phyloP scores from a whole-genome alignment of 306 rosid genomes.

The Oxytropis ochrocephala region DNA sequence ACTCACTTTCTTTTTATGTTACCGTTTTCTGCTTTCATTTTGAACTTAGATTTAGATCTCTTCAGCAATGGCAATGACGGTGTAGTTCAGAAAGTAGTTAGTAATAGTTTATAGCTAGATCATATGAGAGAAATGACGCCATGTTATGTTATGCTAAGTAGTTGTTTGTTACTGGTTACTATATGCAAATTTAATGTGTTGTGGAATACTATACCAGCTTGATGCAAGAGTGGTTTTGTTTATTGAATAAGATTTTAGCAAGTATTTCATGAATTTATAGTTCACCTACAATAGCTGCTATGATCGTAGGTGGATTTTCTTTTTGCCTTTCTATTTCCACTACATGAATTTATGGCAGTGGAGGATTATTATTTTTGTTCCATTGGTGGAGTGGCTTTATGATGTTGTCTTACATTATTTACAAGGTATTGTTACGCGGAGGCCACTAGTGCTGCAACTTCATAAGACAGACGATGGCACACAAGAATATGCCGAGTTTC shows the following conservation, averaged over 20 bases:
- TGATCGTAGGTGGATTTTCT: not conserved
- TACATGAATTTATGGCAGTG: not conserved
- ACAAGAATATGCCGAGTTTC: constrained; percentile 92
- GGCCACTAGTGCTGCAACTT: constrained; percentile 94
- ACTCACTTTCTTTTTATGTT: not conserved
- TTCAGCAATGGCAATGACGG: not conserved
- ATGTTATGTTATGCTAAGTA: not conserved
- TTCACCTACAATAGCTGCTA: not conserved
- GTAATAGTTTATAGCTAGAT: not conserved
- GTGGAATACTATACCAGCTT: not conserved
- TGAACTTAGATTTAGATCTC: not conserved
- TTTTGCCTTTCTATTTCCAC: not conserved
- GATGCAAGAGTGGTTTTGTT: not conserved
- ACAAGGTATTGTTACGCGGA: constrained; percentile 89
- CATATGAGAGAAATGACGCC: not conserved
- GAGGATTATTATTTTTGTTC: constrained; percentile 14
- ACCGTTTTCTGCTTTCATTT: not conserved
- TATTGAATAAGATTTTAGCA: not conserved
- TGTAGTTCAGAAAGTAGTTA: not conserved
- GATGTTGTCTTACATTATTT: constrained; percentile 6
- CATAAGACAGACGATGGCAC: constrained; percentile 68
- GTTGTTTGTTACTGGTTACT: not conserved
- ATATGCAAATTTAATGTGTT: not conserved
- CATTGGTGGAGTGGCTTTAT: not conserved
- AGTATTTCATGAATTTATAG: not conserved